Evolutionary conservation across 768 basidiomycete genomes (phyloP).

Genomic region (Lactarius pseudohatsudake): DNA sequence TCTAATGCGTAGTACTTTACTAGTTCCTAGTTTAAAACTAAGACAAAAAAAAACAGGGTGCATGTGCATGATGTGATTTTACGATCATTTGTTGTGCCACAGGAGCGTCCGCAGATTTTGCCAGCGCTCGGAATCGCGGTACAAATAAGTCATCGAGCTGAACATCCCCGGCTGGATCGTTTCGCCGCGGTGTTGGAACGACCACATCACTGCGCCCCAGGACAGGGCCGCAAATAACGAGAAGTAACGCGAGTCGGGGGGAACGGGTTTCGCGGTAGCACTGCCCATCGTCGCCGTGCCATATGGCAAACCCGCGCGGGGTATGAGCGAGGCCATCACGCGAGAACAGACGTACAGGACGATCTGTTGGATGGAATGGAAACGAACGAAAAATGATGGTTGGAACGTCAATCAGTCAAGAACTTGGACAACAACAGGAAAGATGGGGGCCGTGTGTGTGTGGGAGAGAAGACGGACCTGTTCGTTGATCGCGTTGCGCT

Average conservation of each 20-base stretch:
- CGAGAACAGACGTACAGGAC: slow-evolving; percentile 95
- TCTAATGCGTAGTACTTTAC: background rate
- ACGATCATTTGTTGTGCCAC: slow-evolving; percentile 80
- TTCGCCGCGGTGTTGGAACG: slow-evolving; percentile 84
- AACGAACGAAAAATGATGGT: background rate
- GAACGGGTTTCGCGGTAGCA: slow-evolving; percentile 61
- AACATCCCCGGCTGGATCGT: slow-evolving; percentile 97
- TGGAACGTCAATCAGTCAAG: background rate
- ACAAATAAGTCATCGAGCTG: slow-evolving; percentile 93
- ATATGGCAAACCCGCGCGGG: slow-evolving; percentile 64
- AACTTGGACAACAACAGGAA: background rate
- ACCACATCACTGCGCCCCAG: slow-evolving; percentile 97
- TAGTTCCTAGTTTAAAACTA: slow-evolving; percentile 1
- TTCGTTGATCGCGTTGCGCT: slow-evolving; percentile 86
- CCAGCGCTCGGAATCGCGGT: slow-evolving; percentile 91
- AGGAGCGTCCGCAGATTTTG: slow-evolving; percentile 75
- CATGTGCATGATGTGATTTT: background rate
- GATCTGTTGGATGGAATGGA: slow-evolving; percentile 52
- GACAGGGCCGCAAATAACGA: slow-evolving; percentile 81
- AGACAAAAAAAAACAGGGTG: background rate
- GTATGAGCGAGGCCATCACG: slow-evolving; percentile 87
- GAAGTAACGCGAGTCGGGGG: slow-evolving; percentile 84
- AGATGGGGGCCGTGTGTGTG: background rate
- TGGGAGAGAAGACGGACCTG: slow-evolving; percentile 55
- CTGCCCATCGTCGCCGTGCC: slow-evolving; percentile 44